Evolutionary conservation across 2,329 filamentous ascomycete species (phyloP).

Genomic region (Albifimbria verrucaria): DNA sequence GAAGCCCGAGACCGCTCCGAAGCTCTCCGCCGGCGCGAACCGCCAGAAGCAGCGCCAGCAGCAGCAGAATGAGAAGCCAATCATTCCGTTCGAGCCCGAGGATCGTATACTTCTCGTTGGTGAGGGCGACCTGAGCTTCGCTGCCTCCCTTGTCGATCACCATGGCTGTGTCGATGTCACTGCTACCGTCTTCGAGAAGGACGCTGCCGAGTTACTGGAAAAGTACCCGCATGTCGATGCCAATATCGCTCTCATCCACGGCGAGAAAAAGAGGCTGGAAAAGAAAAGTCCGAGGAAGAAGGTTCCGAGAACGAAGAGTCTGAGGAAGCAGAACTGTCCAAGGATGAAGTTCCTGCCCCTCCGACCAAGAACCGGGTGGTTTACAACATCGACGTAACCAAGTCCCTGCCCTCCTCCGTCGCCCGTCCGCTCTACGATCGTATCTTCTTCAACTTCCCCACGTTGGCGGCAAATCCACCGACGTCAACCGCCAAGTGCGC

Average conservation of each 20-base stretch:
- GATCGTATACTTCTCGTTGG: slow-evolving; percentile 74
- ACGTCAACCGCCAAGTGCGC: slow-evolving; percentile 91
- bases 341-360: slow-evolving; percentile 13
- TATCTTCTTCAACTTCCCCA: slow-evolving; percentile 96
- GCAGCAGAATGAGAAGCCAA: slow-evolving; percentile 34
- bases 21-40: not conserved
- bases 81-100: slow-evolving; percentile 64
- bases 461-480: slow-evolving; percentile 85
- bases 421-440: slow-evolving; percentile 58
- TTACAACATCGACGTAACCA: slow-evolving; percentile 66
- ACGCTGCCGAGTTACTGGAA: slow-evolving; percentile 51
- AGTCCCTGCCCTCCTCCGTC: slow-evolving; percentile 45
- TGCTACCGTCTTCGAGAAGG: slow-evolving; percentile 65
- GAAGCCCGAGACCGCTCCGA: not conserved
- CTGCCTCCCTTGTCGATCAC: slow-evolving; percentile 61
- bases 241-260: slow-evolving; percentile 51
- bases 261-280: too few species aligned
- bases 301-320: slow-evolving; percentile 16
- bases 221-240: slow-evolving; percentile 73
- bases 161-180: slow-evolving; percentile 65
- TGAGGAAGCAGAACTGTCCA: slow-evolving; percentile 7
- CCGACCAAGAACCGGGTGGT: slow-evolving; percentile 38
- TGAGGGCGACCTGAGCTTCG: slow-evolving; percentile 79
- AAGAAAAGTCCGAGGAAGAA: slow-evolving; percentile 6
- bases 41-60: slow-evolving; percentile 22